Evolutionary conservation across 2,329 filamentous ascomycete genomes (phyloP), one percentile per base, ranked within the genome.

Genomic region (Trichoderma citrinoviride): DNA sequence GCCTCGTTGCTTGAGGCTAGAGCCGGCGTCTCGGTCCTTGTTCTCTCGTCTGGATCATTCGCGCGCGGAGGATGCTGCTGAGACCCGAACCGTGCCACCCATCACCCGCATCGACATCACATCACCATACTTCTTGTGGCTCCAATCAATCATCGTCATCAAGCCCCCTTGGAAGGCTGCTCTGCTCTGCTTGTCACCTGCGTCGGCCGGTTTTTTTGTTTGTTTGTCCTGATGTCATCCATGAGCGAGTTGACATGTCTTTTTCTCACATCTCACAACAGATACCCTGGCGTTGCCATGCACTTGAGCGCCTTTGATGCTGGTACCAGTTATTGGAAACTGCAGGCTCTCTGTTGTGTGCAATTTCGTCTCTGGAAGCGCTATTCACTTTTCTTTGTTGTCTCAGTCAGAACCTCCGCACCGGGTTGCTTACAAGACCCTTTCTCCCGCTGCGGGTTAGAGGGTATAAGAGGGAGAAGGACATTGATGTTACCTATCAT

Each of bases 41-140:
- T 25, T 49, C 15, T 7, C 1, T 37, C 33, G 33, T 37, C 33
- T 37, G 33, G 10, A 37, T 37, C 33, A 12, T 37, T 37, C 10
- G 14, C 33, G 14, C 33, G 33, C 14, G 33, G 33, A 37, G 33
- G 33, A 33, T 12, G 57, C 43, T 41, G 44, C 40, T 37, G 14
- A 40, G n/a, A 23, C 47, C 47, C 27, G 57, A 50, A 44, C 57
- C 47, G 57, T 61, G 57, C 57, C 57, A 61, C 58, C 55, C 58
- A 33, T 62, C 58, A 54, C 44, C 49, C 25, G 58, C 58, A 62
- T 62, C 37, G 58, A 52, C 58, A 62, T 62, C 58, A 62, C 58
- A 62, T 62, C 58, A 62, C 58, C 58, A 53, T 54, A 53, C 40
- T 27, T 27, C 7, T 33, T 33, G 29, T 43, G 40, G n/a, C 12